Evolutionary conservation across 257 asterid species (phyloP).

Genomic region (Solanum gracilifrons): DNA sequence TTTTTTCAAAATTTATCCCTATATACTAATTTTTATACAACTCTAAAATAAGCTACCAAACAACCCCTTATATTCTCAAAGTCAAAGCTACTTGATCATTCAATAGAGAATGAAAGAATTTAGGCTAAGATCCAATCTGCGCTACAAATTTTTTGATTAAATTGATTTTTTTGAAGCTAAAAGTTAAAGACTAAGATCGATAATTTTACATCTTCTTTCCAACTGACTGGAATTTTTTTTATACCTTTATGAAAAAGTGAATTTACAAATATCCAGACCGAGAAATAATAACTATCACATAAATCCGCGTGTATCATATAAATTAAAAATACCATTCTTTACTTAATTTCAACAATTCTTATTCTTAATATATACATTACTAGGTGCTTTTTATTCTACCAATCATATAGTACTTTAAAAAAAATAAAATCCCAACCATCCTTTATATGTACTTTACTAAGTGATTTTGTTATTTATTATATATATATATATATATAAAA

Average conservation of each 20-base stretch:
- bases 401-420: not conserved
- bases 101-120: too few relatives aligned
- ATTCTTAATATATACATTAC: not conserved
- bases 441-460: not conserved
- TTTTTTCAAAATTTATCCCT: not conserved
- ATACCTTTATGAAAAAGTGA: too few relatives aligned
- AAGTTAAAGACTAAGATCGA: too few relatives aligned
- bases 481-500: too few relatives aligned
- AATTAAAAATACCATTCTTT: not conserved
- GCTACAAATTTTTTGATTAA: too few relatives aligned
- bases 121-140: too few relatives aligned
- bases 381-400: not conserved
- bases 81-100: too few relatives aligned
- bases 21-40: not conserved
- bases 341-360: not conserved
- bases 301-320: not conserved
- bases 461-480: too few relatives aligned
- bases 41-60: not conserved
- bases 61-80: not conserved
- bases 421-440: not conserved
- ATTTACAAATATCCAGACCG: too few relatives aligned
- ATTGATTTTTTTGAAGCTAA: too few relatives aligned
- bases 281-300: too few relatives aligned
- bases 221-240: fast-evolving
- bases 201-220: too few relatives aligned